Percentiles rank a stretch among this genome's conserved stretches.
Conservation (phyloP, 106 monocot genomes). For the Apostasia ramifera region DNA sequence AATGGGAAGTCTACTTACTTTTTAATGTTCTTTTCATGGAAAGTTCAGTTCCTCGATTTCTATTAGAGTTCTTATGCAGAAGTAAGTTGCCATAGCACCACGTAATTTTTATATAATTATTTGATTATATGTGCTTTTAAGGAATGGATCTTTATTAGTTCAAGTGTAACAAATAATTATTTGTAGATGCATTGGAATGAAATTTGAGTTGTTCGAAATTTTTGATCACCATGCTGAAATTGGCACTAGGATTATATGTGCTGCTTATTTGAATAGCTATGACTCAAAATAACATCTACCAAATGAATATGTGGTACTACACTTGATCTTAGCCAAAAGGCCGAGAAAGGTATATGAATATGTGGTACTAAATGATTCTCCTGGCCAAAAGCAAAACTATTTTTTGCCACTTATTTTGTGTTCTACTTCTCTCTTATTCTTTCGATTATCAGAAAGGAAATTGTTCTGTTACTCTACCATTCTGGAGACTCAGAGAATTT, state of each 20-base stretch:
- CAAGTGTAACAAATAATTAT: neutral
- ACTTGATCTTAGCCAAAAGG: no score
- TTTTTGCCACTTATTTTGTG: neutral
- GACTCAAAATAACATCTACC: no score
- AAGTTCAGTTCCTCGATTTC: no score
- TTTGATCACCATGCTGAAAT: no score
- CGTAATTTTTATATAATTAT: neutral
- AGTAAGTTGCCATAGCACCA: neutral
- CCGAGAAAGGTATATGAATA: neutral
- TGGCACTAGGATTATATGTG: no score
- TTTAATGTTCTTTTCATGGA: neutral
- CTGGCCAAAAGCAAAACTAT: neutral
- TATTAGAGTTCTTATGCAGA: no score
- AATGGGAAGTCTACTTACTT: neutral
- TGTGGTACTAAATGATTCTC: neutral
- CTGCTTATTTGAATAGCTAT: no score
- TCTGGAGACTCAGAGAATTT: neutral
- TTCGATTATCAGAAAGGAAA: no score
- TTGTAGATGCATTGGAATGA: neutral
- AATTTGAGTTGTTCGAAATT: no score
- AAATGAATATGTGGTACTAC: no score
- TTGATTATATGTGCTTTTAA: no score
- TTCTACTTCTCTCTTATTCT: neutral
- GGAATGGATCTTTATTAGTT: neutral
- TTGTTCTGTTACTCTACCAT: neutral